Percentiles rank a stretch among this genome's conserved stretches.
Evolutionary conservation across 2,329 filamentous ascomycete species (phyloP).

Genomic region (Nigrospora osmanthi): DNA sequence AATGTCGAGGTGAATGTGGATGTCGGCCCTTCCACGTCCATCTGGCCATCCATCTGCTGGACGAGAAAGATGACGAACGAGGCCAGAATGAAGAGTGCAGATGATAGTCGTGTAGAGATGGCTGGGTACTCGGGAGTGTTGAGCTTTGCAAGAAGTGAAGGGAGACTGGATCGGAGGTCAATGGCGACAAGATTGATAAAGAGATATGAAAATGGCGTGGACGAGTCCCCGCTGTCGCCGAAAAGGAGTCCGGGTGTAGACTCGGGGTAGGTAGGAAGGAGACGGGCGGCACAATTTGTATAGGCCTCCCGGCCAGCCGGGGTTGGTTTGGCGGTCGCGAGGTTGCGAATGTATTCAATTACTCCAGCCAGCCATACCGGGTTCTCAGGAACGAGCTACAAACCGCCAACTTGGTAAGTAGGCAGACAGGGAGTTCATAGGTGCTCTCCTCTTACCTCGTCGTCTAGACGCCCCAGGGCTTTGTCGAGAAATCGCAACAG

Average conservation of each 20-base stretch:
- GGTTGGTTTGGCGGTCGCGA: constrained; percentile 48
- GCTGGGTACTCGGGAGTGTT: constrained; percentile 44
- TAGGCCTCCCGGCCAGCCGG: constrained; percentile 48
- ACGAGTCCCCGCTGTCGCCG: constrained; percentile 28
- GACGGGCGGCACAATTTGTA: constrained; percentile 47
- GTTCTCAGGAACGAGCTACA: constrained; percentile 37
- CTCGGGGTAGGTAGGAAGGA: constrained; percentile 47
- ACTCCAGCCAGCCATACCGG: constrained; percentile 46
- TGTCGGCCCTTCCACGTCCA: constrained; percentile 14
- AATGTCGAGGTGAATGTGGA: constrained; percentile 20
- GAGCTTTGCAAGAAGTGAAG: constrained; percentile 49
- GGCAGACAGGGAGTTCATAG: neutral
- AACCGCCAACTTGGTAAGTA: neutral
- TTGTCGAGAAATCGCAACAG: constrained; percentile 48
- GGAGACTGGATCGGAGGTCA: constrained; percentile 56
- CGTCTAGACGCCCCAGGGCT: constrained; percentile 40
- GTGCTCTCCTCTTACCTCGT: constrained; percentile 29
- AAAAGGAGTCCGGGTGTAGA: constrained; percentile 44
- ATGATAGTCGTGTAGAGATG: constrained; percentile 46
- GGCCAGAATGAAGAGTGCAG: constrained; percentile 55
- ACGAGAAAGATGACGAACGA: constrained; percentile 53
- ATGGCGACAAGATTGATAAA: constrained; percentile 58
- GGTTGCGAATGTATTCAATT: constrained; percentile 38
- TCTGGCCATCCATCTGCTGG: constrained; percentile 39
- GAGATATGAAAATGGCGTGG: constrained; percentile 48